Evolutionary conservation across 1,284 basidiomycete genomes (phyloP).

Genomic region (Grifola frondosa): DNA sequence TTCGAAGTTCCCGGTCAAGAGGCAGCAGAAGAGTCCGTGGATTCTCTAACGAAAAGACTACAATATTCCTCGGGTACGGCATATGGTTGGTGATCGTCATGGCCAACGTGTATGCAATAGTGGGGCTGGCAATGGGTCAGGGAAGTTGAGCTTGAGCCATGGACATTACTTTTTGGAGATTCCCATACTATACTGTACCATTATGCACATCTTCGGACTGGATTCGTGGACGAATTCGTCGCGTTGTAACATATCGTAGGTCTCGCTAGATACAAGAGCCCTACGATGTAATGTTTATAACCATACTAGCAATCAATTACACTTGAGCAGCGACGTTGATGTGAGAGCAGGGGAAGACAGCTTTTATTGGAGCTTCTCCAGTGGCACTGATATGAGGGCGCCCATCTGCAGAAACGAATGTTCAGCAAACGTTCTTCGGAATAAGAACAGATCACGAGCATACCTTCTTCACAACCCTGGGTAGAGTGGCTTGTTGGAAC

Average conservation of each 20-base stretch:
- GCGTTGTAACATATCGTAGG: no score
- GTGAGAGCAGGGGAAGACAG: no score
- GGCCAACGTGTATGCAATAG: conserved; percentile 70
- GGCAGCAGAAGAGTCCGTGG: conserved; percentile 42
- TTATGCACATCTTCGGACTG: no score
- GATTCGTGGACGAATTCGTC: no score
- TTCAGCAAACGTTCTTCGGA: conserved; percentile 2
- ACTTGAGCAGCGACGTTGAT: no score
- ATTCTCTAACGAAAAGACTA: conserved; percentile 64
- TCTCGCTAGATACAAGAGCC: no score
- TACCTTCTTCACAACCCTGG: conserved; percentile 85
- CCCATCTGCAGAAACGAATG: conserved; percentile 24
- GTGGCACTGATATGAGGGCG: conserved; percentile 29
- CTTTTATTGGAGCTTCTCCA: conserved; percentile 29
- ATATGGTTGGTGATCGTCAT: conserved; percentile 65
- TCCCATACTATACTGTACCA: no score
- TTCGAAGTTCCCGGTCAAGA: no score
- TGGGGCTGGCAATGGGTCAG: conserved; percentile 44
- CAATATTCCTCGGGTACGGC: conserved; percentile 52
- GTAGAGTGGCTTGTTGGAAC: conserved; percentile 83
- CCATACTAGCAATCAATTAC: no score
- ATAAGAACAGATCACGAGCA: conserved; percentile 22
- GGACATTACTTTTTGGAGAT: no score
- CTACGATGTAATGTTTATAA: no score
- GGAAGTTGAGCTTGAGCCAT: no score